These are phyloP conservation scores for Saturnispora ahearnii DNA, from an alignment of 805 yeast species.

Conservation along the genomic window DNA sequence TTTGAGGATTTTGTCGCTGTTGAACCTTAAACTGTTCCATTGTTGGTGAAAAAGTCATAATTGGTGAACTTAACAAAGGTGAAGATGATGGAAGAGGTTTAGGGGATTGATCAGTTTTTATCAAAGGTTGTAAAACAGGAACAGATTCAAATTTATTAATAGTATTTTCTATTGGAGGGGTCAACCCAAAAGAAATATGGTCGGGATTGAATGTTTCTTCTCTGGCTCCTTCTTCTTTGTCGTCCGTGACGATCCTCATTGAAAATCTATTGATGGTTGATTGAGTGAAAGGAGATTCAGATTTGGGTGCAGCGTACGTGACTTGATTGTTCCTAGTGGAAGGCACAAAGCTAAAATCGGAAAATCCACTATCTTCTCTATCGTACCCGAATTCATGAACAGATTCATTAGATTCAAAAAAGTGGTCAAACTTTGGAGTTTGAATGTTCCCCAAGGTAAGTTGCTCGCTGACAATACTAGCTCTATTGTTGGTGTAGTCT, in stretches of 20 bases:
- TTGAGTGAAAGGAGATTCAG: conserved; percentile 9
- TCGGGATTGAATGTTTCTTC: conserved; percentile 2
- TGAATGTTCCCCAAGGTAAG: background rate
- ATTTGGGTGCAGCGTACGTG: background rate
- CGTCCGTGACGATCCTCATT: conserved; percentile 17
- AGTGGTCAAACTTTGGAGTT: conserved; percentile 3
- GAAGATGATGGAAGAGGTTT: conserved; percentile 3
- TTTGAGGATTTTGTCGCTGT: background rate
- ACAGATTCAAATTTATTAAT: background rate
- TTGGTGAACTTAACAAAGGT: conserved; percentile 10
- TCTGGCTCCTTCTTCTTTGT: background rate
- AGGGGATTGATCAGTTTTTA: background rate
- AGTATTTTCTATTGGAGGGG: conserved; percentile 9
- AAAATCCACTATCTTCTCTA: conserved; percentile 14
- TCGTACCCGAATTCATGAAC: conserved; percentile 24
- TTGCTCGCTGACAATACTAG: background rate
- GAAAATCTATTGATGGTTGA: conserved; percentile 16
- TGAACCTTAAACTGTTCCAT: conserved; percentile 8
- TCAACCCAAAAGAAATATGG: conserved; percentile 2
- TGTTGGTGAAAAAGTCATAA: conserved; percentile 12
- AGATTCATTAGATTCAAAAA: conserved; percentile 8
- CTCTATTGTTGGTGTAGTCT: background rate
- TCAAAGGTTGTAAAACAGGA: background rate
- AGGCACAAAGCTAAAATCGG: conserved; percentile 11
- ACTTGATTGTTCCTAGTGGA: background rate